phyloP scores from a whole-genome alignment of 164 flowering plant species.

The Chloranthus sessilifolius region DNA sequence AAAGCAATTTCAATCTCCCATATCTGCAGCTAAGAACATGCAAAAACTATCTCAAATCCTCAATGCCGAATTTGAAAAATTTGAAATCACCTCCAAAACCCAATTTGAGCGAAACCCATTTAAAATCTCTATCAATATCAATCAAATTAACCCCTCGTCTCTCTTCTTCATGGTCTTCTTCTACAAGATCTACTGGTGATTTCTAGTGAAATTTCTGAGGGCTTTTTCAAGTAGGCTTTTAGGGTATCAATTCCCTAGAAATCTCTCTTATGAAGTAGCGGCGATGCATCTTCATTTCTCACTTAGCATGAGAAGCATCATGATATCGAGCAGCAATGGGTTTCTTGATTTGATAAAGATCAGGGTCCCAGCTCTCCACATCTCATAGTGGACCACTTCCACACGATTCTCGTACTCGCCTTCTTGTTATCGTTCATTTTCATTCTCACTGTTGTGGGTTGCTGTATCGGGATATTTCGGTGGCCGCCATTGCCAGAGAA shows the following conservation, averaged over 20 bases:
- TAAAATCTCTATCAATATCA: slow-evolving; percentile 9
- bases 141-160: neutral
- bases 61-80: slow-evolving; percentile 13
- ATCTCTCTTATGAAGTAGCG: slow-evolving; percentile 25
- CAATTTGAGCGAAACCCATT: slow-evolving; percentile 5
- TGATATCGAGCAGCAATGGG: slow-evolving; percentile 70
- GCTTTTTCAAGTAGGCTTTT: slow-evolving; percentile 6
- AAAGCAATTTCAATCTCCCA: neutral
- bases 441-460: slow-evolving; percentile 93
- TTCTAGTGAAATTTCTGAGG: slow-evolving; percentile 2
- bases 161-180: neutral
- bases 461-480: no score
- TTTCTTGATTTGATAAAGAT: slow-evolving; percentile 96
- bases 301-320: slow-evolving; percentile 99
- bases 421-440: slow-evolving; percentile 89
- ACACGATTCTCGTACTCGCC: slow-evolving; percentile 80
- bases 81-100: slow-evolving; percentile 1
- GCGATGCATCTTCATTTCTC: slow-evolving; percentile 99
- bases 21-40: neutral
- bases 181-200: slow-evolving; percentile 20
- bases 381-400: slow-evolving; percentile 88
- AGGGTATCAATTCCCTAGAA: slow-evolving; percentile 5
- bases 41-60: neutral
- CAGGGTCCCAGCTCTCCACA: slow-evolving; percentile 93
- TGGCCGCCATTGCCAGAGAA: no score